These are phyloP conservation scores for Phalaenopsis equestris DNA, from an alignment of 106 monocot genomes.

Conservation along the genomic window DNA sequence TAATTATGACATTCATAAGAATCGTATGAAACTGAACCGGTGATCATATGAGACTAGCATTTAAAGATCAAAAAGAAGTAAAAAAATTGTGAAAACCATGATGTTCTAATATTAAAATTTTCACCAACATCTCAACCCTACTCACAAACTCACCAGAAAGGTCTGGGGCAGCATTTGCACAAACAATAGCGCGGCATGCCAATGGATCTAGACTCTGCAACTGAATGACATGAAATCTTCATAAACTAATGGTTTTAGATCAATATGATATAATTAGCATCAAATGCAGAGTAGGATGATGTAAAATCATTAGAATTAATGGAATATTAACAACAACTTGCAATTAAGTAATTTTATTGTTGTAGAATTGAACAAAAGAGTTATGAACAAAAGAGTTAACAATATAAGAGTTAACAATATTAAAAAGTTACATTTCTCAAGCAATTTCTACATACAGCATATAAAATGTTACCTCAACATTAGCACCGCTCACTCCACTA, in stretches of 20 bases:
- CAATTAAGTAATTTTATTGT: not conserved
- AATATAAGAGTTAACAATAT: not conserved
- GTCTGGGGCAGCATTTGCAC: slow-evolving; percentile 47
- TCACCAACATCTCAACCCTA: not conserved
- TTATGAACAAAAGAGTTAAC: too few relatives aligned
- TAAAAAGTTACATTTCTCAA: not conserved
- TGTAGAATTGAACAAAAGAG: not conserved
- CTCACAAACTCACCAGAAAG: slow-evolving; percentile 43
- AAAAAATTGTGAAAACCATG: not conserved
- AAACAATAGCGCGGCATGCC: slow-evolving; percentile 61
- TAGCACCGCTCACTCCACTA: slow-evolving; percentile 30
- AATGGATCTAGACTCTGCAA: slow-evolving; percentile 62
- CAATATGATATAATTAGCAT: not conserved
- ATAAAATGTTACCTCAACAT: slow-evolving; percentile 48
- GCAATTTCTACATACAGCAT: not conserved
- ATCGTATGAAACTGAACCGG: not conserved
- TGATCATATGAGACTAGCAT: not conserved
- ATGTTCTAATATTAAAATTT: not conserved
- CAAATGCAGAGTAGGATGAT: not conserved
- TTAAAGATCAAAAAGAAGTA: not conserved
- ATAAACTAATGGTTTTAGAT: not conserved
- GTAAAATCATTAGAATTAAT: not conserved
- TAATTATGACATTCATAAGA: not conserved
- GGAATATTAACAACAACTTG: not conserved
- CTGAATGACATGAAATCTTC: slow-evolving; percentile 25